phyloP scores from a whole-genome alignment of 2,329 filamentous ascomycete genomes.

The Plenodomus lindquistii region DNA sequence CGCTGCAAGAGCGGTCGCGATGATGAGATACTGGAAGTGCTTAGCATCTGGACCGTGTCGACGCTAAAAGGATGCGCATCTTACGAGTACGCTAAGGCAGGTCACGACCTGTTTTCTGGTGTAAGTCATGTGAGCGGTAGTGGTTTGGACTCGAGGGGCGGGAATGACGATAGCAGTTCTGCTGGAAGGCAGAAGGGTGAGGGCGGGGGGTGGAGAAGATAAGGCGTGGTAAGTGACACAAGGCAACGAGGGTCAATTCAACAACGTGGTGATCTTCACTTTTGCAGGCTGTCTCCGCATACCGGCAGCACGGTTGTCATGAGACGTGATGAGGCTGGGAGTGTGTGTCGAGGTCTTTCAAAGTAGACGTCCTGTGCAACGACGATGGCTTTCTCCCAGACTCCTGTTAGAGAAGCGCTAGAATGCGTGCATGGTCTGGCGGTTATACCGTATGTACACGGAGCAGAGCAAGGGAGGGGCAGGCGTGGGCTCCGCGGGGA shows the following conservation, averaged over 20 bases:
- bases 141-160: neutral
- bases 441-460: too few relatives aligned
- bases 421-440: neutral
- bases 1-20: conserved; percentile 47
- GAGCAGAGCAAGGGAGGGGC: neutral
- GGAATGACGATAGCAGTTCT: too few relatives aligned
- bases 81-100: conserved; percentile 44
- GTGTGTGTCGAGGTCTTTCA: neutral
- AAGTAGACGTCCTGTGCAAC: neutral
- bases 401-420: too few relatives aligned
- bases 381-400: too few relatives aligned
- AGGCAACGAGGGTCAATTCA: neutral
- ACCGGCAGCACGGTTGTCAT: conserved; percentile 5
- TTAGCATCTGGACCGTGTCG: conserved; percentile 2
- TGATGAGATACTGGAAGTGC: conserved; percentile 46
- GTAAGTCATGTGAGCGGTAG: conserved; percentile 32
- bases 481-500: neutral
- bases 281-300: conserved; percentile 6
- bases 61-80: conserved; percentile 3
- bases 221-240: neutral
- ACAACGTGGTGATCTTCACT: neutral
- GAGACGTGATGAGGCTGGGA: conserved; percentile 5
- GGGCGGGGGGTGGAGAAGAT: neutral
- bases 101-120: conserved; percentile 46
- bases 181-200: too few relatives aligned